phyloP scores from a whole-genome alignment of 2,329 filamentous ascomycete genomes.

The Fonsecaea multimorphosa region DNA sequence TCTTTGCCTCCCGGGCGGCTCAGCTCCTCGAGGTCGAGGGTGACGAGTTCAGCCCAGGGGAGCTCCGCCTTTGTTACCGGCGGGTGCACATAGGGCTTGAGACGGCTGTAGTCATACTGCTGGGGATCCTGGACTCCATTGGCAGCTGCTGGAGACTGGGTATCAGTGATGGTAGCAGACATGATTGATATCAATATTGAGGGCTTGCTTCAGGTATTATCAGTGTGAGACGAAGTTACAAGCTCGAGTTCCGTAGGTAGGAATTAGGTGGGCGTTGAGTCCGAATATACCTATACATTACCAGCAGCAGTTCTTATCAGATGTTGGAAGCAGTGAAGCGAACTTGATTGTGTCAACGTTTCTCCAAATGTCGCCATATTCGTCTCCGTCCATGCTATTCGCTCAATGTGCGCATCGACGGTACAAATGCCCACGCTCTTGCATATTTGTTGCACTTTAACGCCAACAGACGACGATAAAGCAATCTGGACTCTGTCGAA shows the following conservation, averaged over 20 bases:
- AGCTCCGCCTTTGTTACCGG: slow-evolving; percentile 31
- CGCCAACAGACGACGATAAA: background rate
- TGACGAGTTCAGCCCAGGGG: slow-evolving; percentile 63
- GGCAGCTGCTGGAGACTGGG: slow-evolving; percentile 8
- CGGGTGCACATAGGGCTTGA: slow-evolving; percentile 32
- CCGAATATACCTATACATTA: background rate
- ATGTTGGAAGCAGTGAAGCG: background rate
- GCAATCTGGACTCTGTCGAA: background rate
- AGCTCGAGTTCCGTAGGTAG: background rate
- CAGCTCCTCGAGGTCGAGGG: slow-evolving; percentile 62
- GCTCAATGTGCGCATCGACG: background rate
- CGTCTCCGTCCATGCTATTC: slow-evolving; percentile 8
- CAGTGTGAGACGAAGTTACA: background rate
- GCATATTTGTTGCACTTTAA: background rate
- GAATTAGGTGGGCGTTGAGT: background rate
- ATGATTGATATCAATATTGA: background rate
- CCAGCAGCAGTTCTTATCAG: slow-evolving; percentile 17
- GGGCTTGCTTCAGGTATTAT: background rate
- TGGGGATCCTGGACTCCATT: slow-evolving; percentile 23
- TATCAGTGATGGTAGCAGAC: slow-evolving; percentile 16
- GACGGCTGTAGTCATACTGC: slow-evolving; percentile 29
- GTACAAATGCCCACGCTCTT: background rate
- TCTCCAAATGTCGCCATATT: slow-evolving; percentile 27
- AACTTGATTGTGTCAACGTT: slow-evolving; percentile 17
- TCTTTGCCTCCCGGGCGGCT: slow-evolving; percentile 60